phyloP scores from a whole-genome alignment of 768 basidiomycete genomes.

The Dioszegia aurantiaca region DNA sequence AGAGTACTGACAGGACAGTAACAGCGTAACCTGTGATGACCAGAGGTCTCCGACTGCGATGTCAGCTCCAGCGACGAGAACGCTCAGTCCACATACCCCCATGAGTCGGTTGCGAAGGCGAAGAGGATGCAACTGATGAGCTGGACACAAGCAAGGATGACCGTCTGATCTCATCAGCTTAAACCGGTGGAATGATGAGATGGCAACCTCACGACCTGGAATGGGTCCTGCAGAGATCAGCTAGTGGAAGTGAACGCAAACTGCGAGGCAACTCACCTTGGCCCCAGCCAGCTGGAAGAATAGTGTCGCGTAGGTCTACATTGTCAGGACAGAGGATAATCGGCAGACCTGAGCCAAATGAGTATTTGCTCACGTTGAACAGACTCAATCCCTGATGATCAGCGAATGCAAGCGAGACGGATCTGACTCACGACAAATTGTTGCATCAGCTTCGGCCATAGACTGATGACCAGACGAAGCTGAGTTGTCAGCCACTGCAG shows the following conservation, averaged over 20 bases:
- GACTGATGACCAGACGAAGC: constrained; percentile 17
- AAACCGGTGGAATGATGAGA: constrained; percentile 2
- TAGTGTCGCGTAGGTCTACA: constrained; percentile 15
- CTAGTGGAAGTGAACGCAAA: too few relatives aligned
- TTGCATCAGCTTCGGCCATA: constrained; percentile 20
- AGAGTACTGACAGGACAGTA: constrained; percentile 18
- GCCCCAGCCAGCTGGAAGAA: constrained; percentile 26
- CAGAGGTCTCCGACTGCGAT: constrained; percentile 11
- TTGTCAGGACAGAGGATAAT: too few relatives aligned
- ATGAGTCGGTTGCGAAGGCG: constrained; percentile 9
- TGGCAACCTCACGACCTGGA: too few relatives aligned
- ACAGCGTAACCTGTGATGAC: constrained; percentile 20
- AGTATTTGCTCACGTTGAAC: too few relatives aligned
- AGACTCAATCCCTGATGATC: too few relatives aligned
- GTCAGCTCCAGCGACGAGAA: constrained; percentile 1
- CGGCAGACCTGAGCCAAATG: too few relatives aligned
- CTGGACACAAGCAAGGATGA: constrained; percentile 20
- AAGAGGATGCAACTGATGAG: constrained; percentile 8
- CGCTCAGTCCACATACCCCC: constrained; percentile 7
- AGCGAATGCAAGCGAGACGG: too few relatives aligned
- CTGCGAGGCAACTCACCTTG: too few relatives aligned
- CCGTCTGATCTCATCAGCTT: constrained; percentile 1
- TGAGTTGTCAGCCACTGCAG: too few relatives aligned
- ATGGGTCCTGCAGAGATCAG: too few relatives aligned
- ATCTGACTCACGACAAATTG: constrained; percentile 21